Base-by-base conservation (phyloP, 495 filamentous ascomycete genomes). In the Niebla homalea region DNA sequence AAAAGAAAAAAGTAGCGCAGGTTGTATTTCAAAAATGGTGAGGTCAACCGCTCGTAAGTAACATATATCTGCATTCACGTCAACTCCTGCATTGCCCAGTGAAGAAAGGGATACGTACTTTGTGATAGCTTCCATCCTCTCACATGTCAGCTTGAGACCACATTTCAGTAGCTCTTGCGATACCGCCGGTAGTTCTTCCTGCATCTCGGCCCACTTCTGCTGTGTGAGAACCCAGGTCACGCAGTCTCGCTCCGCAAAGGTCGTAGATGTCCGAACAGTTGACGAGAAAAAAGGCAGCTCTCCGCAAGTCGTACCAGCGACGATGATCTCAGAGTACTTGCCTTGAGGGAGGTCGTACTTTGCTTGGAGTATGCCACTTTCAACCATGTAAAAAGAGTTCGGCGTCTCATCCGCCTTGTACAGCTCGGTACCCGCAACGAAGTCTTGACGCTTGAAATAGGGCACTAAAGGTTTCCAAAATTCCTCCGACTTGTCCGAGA, bases 281-380 rank as follows among this genome's bases (percentile, higher is more conserved):
- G 87, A 84, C 15, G 81, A 84, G 66, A 98, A 98, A 70, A 98
- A 98, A 0, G 92, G 92, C 47, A 97, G 66, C 66, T 98, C 92
- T 22, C 92, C 92, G 60, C 90, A 96, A 10, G 92, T 95, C 21
- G 90, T 89, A 20, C 92, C 92, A 7, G 88, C 87, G 2, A 96
- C 85, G 38, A 98, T 94, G 53, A 87, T 83, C 61, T 98, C 92
- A 43, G 80, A 89, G 57, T 87, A 85, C 55, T 76, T 75, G 5
- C 93, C 92, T 62, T 96, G 92, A 1, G 90, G 87, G 16, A 89
- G 72, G 29, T 90, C 76, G 61, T 97, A 98, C 56, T 92, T 88
- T 1, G 82, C 87, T 35, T 88, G 77, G 25, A 98, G 73, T 61
- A 95, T 88, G 26, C 92, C 92, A 3, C 76, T 72, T 65, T 97